phyloP scores from a whole-genome alignment of 1,284 basidiomycete genomes.

The Serendipita sp. region DNA sequence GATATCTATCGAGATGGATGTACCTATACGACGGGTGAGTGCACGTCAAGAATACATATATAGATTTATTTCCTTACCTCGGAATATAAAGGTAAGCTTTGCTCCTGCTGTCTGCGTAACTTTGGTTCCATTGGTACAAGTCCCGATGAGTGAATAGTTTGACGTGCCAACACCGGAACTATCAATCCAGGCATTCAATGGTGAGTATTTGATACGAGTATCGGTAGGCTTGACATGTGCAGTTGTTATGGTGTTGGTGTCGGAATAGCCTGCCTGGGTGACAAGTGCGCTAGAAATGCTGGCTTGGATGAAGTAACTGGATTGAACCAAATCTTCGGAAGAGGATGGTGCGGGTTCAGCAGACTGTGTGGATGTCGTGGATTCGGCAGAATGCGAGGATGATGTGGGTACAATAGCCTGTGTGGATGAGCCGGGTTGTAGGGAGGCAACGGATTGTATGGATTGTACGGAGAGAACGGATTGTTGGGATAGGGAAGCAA shows the following conservation, averaged over 20 bases:
- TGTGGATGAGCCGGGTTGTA: too few relatives aligned
- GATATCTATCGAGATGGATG: neutral
- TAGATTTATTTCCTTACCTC: neutral
- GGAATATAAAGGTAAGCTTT: neutral
- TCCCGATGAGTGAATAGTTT: neutral
- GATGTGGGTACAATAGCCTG: too few relatives aligned
- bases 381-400: too few relatives aligned
- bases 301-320: neutral
- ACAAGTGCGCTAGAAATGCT: too few relatives aligned
- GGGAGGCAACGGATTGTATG: too few relatives aligned
- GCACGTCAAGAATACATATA: neutral
- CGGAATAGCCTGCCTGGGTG: neutral
- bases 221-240: neutral
- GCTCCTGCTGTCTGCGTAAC: neutral
- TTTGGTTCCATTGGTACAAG: neutral
- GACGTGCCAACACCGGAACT: neutral
- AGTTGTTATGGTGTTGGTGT: neutral
- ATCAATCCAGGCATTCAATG: neutral
- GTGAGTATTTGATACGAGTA: neutral
- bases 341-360: too few relatives aligned
- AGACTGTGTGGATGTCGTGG: too few relatives aligned
- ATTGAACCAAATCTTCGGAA: too few relatives aligned
- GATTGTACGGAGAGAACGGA: too few relatives aligned
- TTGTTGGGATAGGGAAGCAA: too few relatives aligned
- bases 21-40: neutral